These are phyloP conservation scores for Beta corolliflora DNA, from an alignment of 179 eudicot species.

Conservation along the genomic window DNA sequence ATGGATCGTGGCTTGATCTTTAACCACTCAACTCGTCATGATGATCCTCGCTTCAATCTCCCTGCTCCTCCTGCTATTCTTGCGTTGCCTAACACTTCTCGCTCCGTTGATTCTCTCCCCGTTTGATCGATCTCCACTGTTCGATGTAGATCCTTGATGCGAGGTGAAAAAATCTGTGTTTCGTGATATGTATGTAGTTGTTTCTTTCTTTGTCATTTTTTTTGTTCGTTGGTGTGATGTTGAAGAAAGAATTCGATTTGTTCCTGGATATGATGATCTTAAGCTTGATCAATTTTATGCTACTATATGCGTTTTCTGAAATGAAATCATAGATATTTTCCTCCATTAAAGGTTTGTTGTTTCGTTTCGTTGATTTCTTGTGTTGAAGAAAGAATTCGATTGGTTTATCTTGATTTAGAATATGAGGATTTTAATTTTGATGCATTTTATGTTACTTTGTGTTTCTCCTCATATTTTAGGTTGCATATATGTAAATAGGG, in stretches of 20 bases:
- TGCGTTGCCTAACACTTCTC: conserved; percentile 4
- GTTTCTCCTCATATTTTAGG: too few species aligned
- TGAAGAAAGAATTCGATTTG: conserved; percentile 8
- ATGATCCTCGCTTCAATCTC: conserved; percentile 39
- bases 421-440: not conserved
- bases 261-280: conserved; percentile 7
- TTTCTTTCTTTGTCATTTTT: not conserved
- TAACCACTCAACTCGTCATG: conserved; percentile 43
- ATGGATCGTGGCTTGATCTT: conserved; percentile 54
- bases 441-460: not conserved
- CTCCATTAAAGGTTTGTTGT: not conserved
- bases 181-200: conserved; percentile 15
- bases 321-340: conserved; percentile 9
- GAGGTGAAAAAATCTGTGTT: not conserved
- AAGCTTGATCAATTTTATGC: conserved; percentile 1
- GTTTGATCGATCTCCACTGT: conserved; percentile 28
- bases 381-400: not conserved
- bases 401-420: not conserved
- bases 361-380: not conserved
- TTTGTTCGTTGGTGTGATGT: conserved; percentile 1
- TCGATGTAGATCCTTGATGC: not conserved
- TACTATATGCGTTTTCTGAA: not conserved
- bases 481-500: too few species aligned
- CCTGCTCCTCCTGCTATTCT: conserved; percentile 29
- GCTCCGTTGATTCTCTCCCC: conserved; percentile 43